These are phyloP conservation scores for Parietichytrium sp. DNA, from an alignment of 108 stramenopile genomes.

Conservation along the genomic window DNA sequence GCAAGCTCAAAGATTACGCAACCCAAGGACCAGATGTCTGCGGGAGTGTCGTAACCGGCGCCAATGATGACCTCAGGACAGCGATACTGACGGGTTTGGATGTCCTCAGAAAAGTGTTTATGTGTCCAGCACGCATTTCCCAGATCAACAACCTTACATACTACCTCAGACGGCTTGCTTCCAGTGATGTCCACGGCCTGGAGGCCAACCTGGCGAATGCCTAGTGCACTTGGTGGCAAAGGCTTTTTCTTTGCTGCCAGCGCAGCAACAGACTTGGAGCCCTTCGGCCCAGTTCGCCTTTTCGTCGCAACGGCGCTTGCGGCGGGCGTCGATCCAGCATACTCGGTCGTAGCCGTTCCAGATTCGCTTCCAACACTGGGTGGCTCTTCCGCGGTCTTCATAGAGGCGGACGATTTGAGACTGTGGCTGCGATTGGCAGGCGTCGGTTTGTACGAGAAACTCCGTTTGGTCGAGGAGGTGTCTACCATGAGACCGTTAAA, in stretches of 20 bases:
- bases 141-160: slow-evolving; percentile 82
- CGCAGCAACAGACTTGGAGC: background rate
- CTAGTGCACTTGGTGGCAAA: background rate
- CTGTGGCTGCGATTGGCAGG: background rate
- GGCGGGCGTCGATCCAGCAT: no score
- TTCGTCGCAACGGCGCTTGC: no score
- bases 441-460: slow-evolving; percentile 35
- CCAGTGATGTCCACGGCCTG: background rate
- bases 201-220: slow-evolving; percentile 10
- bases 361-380: no score
- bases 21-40: slow-evolving; percentile 97
- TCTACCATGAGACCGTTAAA: no score
- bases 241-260: no score
- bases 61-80: slow-evolving; percentile 90
- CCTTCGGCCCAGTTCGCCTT: slow-evolving; percentile 27
- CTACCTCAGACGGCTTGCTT: background rate
- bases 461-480: no score
- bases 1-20: slow-evolving; percentile 94
- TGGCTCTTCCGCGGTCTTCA: no score
- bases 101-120: slow-evolving; percentile 95
- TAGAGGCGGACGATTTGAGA: no score
- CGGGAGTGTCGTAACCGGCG: slow-evolving; percentile 85
- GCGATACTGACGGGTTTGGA: slow-evolving; percentile 96
- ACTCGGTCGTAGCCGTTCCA: no score
- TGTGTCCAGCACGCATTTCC: slow-evolving; percentile 98